A percentile compares a stretch with the other conserved stretches of the same genome.
phyloP scores from a whole-genome alignment of 129 eudicot genomes.

The Pulicaria dysenterica region DNA sequence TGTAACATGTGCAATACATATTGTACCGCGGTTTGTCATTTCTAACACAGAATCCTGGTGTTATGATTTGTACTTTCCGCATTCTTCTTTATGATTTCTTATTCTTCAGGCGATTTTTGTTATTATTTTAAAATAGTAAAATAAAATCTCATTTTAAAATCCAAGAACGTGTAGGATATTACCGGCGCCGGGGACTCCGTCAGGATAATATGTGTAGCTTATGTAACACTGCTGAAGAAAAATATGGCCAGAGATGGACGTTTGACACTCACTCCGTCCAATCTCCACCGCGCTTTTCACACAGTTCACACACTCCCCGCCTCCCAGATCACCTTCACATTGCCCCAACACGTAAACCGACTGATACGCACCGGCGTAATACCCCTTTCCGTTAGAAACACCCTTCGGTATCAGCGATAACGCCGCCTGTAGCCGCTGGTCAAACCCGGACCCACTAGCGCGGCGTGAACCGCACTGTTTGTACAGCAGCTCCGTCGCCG shows the following conservation, averaged over 20 bases:
- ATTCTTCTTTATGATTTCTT: conserved; percentile 1
- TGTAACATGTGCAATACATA: background rate
- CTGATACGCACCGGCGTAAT: conserved; percentile 63
- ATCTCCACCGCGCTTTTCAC: conserved; percentile 63
- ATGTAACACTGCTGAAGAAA: conserved; percentile 68
- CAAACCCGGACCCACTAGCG: conserved; percentile 62
- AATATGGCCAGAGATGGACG: conserved; percentile 55
- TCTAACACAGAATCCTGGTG: conserved; percentile 1
- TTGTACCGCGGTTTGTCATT: conserved; percentile 28
- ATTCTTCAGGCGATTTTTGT: conserved; percentile 31
- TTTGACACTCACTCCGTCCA: conserved; percentile 52
- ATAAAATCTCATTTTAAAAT: background rate
- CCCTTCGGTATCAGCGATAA: conserved; percentile 62
- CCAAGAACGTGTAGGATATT: conserved; percentile 10
- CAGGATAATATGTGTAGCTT: conserved; percentile 73
- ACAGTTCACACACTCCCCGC: conserved; percentile 79
- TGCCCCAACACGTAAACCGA: conserved; percentile 84
- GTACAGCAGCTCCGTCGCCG: conserved; percentile 62
- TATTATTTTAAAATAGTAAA: background rate
- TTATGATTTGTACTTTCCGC: conserved; percentile 6
- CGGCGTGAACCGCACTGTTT: conserved; percentile 61
- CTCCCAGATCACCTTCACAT: conserved; percentile 85
- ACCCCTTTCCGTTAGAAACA: conserved; percentile 66
- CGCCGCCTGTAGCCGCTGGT: conserved; percentile 55
- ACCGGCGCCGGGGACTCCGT: conserved; percentile 60